Evolutionary conservation across 768 basidiomycete genomes (phyloP).

Genomic region (Paxillus ammoniavirescens): DNA sequence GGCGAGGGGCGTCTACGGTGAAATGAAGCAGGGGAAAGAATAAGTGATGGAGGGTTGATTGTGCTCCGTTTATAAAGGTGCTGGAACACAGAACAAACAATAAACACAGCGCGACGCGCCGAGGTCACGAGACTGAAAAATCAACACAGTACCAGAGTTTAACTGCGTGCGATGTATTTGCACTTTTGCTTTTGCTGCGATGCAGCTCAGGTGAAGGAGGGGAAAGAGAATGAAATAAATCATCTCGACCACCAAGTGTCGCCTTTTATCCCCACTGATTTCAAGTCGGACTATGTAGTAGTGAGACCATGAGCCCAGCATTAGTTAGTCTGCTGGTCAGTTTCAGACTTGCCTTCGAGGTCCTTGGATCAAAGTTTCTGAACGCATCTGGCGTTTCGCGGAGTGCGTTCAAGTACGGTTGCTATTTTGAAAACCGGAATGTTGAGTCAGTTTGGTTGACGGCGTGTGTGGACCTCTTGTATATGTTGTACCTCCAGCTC

Average conservation of each 20-base stretch:
- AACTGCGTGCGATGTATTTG: too few species aligned
- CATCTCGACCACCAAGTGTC: neutral
- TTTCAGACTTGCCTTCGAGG: neutral
- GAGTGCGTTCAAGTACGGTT: neutral
- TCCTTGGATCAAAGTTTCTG: too few species aligned
- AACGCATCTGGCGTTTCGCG: neutral
- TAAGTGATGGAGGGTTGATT: neutral
- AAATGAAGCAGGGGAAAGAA: conserved; percentile 20
- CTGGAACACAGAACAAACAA: conserved; percentile 9
- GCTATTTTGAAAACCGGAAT: too few species aligned
- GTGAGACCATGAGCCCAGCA: neutral
- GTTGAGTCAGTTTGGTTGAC: too few species aligned
- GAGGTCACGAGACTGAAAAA: conserved; percentile 30
- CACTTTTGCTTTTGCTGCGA: too few species aligned
- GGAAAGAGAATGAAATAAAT: neutral
- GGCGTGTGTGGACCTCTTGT: neutral
- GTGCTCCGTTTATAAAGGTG: conserved; percentile 8
- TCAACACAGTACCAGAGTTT: conserved; percentile 6
- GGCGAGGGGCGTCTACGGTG: neutral
- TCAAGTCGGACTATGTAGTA: neutral
- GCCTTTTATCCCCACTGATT: neutral
- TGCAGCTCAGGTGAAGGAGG: neutral
- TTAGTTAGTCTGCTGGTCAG: neutral
- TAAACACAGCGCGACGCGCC: conserved; percentile 16
- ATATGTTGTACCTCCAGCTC: neutral